phyloP scores from a whole-genome alignment of 2,329 filamentous ascomycete genomes.

The Colletotrichum sp. region DNA sequence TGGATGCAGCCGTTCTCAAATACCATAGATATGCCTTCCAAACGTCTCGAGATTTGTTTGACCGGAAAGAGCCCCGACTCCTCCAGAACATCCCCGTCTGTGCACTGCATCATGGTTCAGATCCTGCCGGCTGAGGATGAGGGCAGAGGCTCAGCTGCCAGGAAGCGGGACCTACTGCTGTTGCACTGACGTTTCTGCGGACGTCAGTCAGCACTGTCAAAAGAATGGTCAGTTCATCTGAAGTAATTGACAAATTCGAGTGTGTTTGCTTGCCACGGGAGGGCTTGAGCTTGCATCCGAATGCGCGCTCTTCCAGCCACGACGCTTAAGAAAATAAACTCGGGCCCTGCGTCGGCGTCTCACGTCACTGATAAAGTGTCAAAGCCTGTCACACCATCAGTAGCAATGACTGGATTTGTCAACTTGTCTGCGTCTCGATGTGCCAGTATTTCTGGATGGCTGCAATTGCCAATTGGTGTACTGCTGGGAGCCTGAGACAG shows the following conservation, averaged over 20 bases:
- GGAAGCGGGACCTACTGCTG: neutral
- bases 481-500: neutral
- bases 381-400: conserved; percentile 1
- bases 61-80: neutral
- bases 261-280: neutral
- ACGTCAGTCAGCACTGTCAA: neutral
- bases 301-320: neutral
- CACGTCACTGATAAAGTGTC: neutral
- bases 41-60: conserved; percentile 19
- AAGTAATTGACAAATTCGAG: conserved; percentile 10
- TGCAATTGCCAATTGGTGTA: neutral
- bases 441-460: neutral
- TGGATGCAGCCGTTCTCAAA: neutral
- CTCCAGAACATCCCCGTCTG: neutral
- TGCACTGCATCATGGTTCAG: neutral
- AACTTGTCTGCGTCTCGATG: neutral
- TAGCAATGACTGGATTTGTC: conserved; percentile 3
- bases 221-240: neutral
- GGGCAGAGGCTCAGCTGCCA: neutral
- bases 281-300: neutral
- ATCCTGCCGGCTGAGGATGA: neutral
- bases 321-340: neutral
- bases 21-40: neutral
- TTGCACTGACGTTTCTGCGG: neutral
- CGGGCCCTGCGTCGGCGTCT: neutral